Base-by-base conservation (phyloP, 768 basidiomycete species). In the Leccinum olivaceopallidum region DNA sequence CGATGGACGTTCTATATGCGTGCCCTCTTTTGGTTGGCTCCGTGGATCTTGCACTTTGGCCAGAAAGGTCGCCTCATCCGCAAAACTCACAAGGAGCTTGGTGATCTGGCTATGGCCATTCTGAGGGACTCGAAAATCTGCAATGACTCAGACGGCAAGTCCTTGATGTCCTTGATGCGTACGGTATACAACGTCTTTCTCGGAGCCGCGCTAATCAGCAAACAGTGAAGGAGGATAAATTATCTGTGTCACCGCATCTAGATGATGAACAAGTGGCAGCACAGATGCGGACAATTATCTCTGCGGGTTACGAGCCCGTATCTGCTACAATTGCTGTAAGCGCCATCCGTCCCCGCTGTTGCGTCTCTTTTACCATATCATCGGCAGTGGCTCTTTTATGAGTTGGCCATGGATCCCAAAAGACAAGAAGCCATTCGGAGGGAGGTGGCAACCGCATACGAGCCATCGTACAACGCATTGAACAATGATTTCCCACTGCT, bases 271-370 rank as follows among this genome's bases (percentile, higher is more conserved):
- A 83, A 55, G 70, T 86, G 28, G 78, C 83, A 22, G 78, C 83
- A 13, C 85, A 87, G 62, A 83, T 87, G 83, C 81, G 85, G 55
- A 85, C 83, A 10, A 76, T 83, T 49, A 83, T 87, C 50, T 86
- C 85, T 34, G 85, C 85, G 16, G 85, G 82, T 9, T 78, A 76
- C 48, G 76, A 77, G 58, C 69, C 76, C 42, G 73, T 76, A n/a
- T 74, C 76, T 51, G 71, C 73, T n/a, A 69, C 70, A 22, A 71
- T 77, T 16, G 59, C 70, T n/a, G 76, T 77, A 62, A 64, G 74
- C 39, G 30, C 10, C 24, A 36, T 20, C 4, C 58, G 30, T 48
- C 47, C 36, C 30, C 20, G 12, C 36, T 52, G 47, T 14, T 34
- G 55, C 51, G 48, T 57, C 20, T 58, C 22, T 57, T 36, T 48